phyloP scores from a whole-genome alignment of 1,139 yeast genomes.

The Pneumocystis canis region DNA sequence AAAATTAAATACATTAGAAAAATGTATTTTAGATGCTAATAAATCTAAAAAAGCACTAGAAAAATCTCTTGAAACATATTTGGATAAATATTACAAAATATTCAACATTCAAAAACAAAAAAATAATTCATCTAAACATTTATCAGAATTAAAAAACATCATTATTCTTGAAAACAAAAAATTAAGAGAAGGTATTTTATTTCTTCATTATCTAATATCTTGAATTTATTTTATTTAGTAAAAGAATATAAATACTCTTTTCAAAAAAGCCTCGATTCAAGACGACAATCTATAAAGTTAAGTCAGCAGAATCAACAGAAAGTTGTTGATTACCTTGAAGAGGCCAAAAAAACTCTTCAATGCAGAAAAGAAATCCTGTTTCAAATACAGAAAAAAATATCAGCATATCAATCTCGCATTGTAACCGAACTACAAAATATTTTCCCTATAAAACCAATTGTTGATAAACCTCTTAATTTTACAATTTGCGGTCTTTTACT shows the following conservation, averaged over 20 bases:
- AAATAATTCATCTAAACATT: not conserved
- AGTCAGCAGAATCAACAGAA: not conserved
- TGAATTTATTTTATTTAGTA: not conserved
- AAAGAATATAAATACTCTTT: not conserved
- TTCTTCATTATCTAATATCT: not conserved
- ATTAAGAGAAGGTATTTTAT: not conserved
- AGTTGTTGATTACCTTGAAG: not conserved
- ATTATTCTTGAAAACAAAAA: not conserved
- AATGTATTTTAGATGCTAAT: not conserved
- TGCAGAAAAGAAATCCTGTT: not conserved
- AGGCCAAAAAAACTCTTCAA: not conserved
- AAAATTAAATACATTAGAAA: not conserved
- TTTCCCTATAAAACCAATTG: not conserved
- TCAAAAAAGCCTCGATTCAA: not conserved
- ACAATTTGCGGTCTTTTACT: not conserved
- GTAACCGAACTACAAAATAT: not conserved
- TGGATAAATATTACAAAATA: not conserved
- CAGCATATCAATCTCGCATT: not conserved
- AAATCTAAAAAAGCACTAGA: not conserved
- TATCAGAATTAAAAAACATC: not conserved
- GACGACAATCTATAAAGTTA: not conserved
- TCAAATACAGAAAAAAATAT: not conserved
- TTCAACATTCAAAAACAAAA: not conserved
- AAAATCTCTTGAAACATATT: not conserved
- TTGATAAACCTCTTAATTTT: not conserved